Evolutionary conservation across 2,329 filamentous ascomycete genomes (phyloP).

Genomic region (Xylaria sp.): DNA sequence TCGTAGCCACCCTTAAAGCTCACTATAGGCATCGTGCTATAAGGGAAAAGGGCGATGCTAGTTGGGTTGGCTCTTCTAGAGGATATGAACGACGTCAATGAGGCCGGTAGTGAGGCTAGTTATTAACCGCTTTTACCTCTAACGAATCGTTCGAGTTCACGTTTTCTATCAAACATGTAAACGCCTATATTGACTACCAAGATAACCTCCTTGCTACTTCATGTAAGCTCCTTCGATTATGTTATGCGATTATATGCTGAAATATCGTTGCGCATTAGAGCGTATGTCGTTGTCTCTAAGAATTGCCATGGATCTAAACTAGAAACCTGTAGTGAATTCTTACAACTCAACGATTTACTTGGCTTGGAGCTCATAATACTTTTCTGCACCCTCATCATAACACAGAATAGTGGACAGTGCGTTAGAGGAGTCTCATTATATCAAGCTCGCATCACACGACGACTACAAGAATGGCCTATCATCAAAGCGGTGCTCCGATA

Average conservation of each 20-base stretch:
- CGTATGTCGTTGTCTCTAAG: not conserved
- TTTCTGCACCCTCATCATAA: not conserved
- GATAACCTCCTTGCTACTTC: not conserved
- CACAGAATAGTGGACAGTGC: not conserved
- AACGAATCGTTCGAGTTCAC: not conserved
- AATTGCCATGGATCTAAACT: not conserved
- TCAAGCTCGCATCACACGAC: not conserved
- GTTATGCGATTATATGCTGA: not conserved
- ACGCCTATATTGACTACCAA: not conserved
- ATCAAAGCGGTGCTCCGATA: constrained; percentile 23
- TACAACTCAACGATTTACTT: not conserved
- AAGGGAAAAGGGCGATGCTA: not conserved
- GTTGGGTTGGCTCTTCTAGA: not conserved
- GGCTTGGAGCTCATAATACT: not conserved
- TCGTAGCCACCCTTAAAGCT: not conserved
- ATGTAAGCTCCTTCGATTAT: not conserved
- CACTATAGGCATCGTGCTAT: not conserved
- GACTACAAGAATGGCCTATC: not conserved
- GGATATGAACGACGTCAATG: not conserved
- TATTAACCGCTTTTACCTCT: not conserved
- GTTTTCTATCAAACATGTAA: not conserved
- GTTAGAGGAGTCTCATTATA: not conserved
- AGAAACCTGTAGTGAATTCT: not conserved
- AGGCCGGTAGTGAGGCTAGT: not conserved
- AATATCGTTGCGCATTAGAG: not conserved